These are phyloP conservation scores for Orbilia ellipsospora DNA, from an alignment of 2,329 filamentous ascomycete genomes.

Conservation along the genomic window DNA sequence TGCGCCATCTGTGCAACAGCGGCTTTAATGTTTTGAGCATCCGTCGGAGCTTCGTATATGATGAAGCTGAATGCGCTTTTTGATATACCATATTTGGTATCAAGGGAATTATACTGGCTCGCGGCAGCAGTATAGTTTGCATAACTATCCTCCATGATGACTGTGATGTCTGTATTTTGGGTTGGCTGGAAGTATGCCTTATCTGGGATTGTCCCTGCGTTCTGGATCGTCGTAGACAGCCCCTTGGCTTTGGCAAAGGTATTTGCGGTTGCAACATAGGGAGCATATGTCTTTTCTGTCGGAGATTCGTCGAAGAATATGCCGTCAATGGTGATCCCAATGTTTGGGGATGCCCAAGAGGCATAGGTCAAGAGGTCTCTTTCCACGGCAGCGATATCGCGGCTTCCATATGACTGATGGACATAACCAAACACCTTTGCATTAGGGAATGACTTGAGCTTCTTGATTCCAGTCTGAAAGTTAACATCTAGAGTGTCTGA, in stretches of 20 bases:
- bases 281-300: conserved; percentile 1
- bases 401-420: conserved; percentile 41
- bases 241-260: conserved; percentile 35
- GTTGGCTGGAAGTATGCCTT: conserved; percentile 31
- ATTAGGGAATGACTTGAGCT: conserved; percentile 43
- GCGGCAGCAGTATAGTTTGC: conserved; percentile 19
- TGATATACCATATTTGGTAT: conserved; percentile 25
- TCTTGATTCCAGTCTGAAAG: conserved; percentile 47
- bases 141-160: conserved; percentile 35
- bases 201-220: conserved; percentile 33
- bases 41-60: conserved; percentile 35
- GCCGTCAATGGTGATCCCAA: conserved; percentile 37
- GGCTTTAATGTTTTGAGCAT: conserved; percentile 13
- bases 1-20: conserved; percentile 37
- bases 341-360: conserved; percentile 22
- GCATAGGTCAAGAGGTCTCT: conserved; percentile 33
- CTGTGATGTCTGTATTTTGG: conserved; percentile 43
- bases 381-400: conserved; percentile 4
- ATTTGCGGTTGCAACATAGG: conserved; percentile 33
- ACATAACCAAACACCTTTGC: conserved; percentile 40
- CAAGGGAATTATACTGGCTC: conserved; percentile 19
- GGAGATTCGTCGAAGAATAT: conserved; percentile 53
- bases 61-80: conserved; percentile 42
- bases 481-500: conserved; percentile 23
- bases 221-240: conserved; percentile 34